phyloP scores from a whole-genome alignment of 768 basidiomycete genomes.

The Pholiota microspora region DNA sequence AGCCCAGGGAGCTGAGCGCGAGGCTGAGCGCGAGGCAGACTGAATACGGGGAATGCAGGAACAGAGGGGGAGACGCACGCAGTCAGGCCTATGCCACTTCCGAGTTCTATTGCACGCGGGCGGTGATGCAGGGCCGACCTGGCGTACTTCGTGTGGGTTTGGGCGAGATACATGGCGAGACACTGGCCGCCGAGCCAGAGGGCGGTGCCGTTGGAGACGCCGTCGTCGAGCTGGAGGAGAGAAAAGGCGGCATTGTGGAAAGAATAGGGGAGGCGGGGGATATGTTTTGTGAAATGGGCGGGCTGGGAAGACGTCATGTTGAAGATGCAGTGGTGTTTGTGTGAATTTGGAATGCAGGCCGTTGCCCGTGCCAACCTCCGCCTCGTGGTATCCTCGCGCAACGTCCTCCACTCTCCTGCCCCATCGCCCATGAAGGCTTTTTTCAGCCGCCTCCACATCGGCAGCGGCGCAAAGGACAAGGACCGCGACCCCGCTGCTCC shows the following conservation, averaged over 20 bases:
- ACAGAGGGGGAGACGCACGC: conserved; percentile 44
- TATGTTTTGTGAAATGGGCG: conserved; percentile 66
- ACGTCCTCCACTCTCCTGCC: conserved; percentile 13
- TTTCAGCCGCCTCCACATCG: conserved; percentile 71
- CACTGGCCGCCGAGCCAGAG: conserved; percentile 85
- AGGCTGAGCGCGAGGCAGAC: no score
- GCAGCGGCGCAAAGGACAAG: conserved; percentile 63
- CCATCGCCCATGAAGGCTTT: conserved; percentile 76
- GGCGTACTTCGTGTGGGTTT: conserved; percentile 27
- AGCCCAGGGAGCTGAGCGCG: conserved; percentile 64
- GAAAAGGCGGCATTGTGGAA: conserved; percentile 36
- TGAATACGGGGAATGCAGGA: conserved; percentile 9
- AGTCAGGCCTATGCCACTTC: conserved; percentile 79
- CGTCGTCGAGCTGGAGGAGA: conserved; percentile 59
- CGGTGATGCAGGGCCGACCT: conserved; percentile 23
- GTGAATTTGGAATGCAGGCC: conserved; percentile 27
- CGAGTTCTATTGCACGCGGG: conserved; percentile 66
- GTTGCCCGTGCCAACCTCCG: conserved; percentile 16
- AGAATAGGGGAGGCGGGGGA: conserved; percentile 45
- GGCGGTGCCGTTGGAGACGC: conserved; percentile 72
- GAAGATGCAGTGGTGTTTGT: conserved; percentile 19
- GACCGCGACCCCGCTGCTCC: conserved; percentile 41
- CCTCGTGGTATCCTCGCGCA: conserved; percentile 27
- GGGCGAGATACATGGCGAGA: conserved; percentile 59
- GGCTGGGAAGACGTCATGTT: conserved; percentile 35